Base-by-base conservation (phyloP, 1,139 yeast species). In the Kazachstania sp. region DNA sequence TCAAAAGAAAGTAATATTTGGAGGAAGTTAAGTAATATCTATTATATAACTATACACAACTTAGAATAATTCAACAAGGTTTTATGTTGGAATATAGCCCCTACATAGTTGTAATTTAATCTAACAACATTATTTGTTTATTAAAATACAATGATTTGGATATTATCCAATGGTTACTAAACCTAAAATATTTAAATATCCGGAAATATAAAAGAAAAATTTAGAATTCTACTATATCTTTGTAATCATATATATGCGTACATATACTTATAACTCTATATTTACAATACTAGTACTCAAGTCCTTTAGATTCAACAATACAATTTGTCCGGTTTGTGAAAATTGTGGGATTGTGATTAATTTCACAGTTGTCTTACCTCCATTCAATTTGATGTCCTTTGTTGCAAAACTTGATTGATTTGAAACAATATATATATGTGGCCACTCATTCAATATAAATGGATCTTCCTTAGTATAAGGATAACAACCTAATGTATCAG, bases 401-500 rank as follows among this genome's bases (percentile, higher is more conserved):
- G 46, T 37, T 1, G 63, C 67, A 63, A 72, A 88, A 31, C 64
- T 60, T 0, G 79, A 77, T 64, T 88, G 96, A 61, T 90, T 90
- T 0, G 97, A 97, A 1, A 79, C 86, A 58, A 87, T 79, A 60
- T 85, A 87, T 2, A 90, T 81, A 61, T 87, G 92, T 0, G 98
- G 98, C 20, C 86, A 77, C 58, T 83, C 85, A 5, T 70, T 70
- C 32, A 92, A 62, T 3, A 86, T 74, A 64, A 92, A 88, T 2
- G 97, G 97, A 64, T 94, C 98, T 4, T 62, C 59, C 39, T 81
- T 78, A n/a, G 77, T 75, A 59, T 74, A 90, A 0, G 99, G 97
- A 57, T 87, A 88, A 54, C 95, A 83, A 71, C 86, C 85, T 40
- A 92, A 69, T 0, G 99, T 94, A 60, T 92, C 98, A 0, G 99